Percentiles rank a stretch among this genome's conserved stretches.
Evolutionary conservation across 768 basidiomycete species (phyloP).

Genomic region (Rhodotorula taiwanensis): DNA sequence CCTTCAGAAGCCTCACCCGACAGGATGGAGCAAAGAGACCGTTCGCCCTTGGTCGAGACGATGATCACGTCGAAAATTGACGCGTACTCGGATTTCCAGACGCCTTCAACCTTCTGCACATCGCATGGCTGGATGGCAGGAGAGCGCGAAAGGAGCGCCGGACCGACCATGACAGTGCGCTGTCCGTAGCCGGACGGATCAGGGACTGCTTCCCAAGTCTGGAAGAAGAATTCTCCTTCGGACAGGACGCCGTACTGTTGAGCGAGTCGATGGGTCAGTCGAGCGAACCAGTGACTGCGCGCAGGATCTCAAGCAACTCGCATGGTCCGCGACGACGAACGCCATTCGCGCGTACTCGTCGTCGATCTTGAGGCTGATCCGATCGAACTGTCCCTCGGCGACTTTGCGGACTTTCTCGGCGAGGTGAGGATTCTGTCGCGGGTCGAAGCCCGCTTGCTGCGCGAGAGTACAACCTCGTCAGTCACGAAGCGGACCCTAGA

Average conservation of each 20-base stretch:
- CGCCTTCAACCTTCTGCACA: constrained; percentile 8
- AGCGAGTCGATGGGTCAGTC: too few species aligned
- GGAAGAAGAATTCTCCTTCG: constrained; percentile 27
- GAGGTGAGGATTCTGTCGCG: constrained; percentile 6
- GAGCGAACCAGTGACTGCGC: neutral
- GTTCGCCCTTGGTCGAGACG: constrained; percentile 16
- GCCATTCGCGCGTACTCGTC: constrained; percentile 21
- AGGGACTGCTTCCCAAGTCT: constrained; percentile 6
- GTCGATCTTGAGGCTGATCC: constrained; percentile 10
- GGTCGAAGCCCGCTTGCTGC: constrained; percentile 31
- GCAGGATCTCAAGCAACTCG: neutral
- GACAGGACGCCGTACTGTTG: constrained; percentile 19
- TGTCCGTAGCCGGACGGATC: neutral
- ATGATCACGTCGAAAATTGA: constrained; percentile 14
- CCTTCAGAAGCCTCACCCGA: constrained; percentile 8
- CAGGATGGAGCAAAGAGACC: constrained; percentile 16
- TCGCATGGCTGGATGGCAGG: constrained; percentile 28
- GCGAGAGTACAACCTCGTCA: neutral
- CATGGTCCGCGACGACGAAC: constrained; percentile 29
- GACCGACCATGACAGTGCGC: neutral
- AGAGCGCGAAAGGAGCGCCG: constrained; percentile 10
- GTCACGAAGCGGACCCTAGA: neutral
- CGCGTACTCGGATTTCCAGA: constrained; percentile 8
- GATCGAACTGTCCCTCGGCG: neutral
- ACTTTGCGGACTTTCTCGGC: constrained; percentile 13